Percentiles rank a stretch among this genome's conserved stretches.
Conservation (phyloP, 495 filamentous ascomycete species). For the Penicillium alfredii region DNA sequence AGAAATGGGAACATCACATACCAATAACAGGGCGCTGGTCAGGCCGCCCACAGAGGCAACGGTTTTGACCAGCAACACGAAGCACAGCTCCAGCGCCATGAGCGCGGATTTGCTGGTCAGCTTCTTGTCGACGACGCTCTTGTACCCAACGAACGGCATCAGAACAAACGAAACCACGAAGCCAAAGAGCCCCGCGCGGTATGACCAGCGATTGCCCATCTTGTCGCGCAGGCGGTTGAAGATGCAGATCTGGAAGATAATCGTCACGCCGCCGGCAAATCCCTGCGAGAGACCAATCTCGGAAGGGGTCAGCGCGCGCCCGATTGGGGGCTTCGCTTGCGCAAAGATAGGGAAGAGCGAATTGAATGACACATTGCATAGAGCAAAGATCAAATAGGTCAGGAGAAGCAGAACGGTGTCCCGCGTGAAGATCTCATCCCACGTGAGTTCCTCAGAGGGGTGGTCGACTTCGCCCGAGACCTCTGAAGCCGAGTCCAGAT, state of each 20-base stretch:
- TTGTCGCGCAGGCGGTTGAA: conserved; percentile 74
- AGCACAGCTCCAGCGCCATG: conserved; percentile 62
- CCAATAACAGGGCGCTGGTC: conserved; percentile 81
- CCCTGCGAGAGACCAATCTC: conserved; percentile 84
- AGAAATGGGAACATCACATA: conserved; percentile 34
- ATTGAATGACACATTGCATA: conserved; percentile 85
- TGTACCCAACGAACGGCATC: conserved; percentile 87
- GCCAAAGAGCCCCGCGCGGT: conserved; percentile 70
- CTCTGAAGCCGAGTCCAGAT: conserved; percentile 40
- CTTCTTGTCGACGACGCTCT: conserved; percentile 43
- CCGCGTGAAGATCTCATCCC: conserved; percentile 58
- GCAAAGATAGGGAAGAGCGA: conserved; percentile 89
- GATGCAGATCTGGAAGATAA: conserved; percentile 79
- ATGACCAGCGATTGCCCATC: conserved; percentile 79
- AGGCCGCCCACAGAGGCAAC: conserved; percentile 82
- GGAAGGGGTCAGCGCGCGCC: conserved; percentile 65
- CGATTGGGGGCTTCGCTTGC: conserved; percentile 64
- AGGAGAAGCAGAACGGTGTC: conserved; percentile 73
- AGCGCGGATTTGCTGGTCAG: conserved; percentile 55
- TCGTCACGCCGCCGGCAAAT: conserved; percentile 76
- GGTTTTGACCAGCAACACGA: conserved; percentile 79
- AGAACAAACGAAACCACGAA: conserved; percentile 77
- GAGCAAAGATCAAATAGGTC: conserved; percentile 82
- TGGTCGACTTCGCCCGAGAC: conserved; percentile 29
- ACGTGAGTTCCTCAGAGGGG: conserved; percentile 35